These are phyloP conservation scores for Crepidotus sp. DNA, from an alignment of 1,284 basidiomycete species.

Conservation along the genomic window DNA sequence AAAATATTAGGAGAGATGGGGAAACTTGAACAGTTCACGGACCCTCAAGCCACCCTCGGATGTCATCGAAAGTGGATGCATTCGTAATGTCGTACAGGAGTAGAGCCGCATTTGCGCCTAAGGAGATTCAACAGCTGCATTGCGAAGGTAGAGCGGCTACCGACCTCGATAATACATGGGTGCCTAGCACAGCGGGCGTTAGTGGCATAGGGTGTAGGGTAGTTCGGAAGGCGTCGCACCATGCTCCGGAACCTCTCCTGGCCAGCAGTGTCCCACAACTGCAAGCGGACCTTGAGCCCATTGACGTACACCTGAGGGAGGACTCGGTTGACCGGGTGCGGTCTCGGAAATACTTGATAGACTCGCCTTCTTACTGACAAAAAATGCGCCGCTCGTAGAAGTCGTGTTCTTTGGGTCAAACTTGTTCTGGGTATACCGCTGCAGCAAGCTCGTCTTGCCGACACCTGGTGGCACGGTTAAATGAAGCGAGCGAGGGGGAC, in stretches of 20 bases:
- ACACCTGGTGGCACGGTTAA: conserved; percentile 47
- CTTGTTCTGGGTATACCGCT: conserved; percentile 86
- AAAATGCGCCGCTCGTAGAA: conserved; percentile 91
- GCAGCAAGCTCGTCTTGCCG: conserved; percentile 90
- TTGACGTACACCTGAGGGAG: conserved; percentile 52
- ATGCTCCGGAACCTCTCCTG: conserved; percentile 94
- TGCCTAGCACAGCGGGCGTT: conserved; percentile 43
- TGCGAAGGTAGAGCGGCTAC: conserved; percentile 13
- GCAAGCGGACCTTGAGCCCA: conserved; percentile 79
- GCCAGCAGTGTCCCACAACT: conserved; percentile 96
- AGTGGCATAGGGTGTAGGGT: conserved; percentile 18
- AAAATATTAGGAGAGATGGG: conserved; percentile 17
- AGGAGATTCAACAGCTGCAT: conserved; percentile 18
- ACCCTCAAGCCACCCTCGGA: conserved; percentile 92
- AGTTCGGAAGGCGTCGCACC: conserved; percentile 38
- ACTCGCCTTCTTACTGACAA: conserved; percentile 83
- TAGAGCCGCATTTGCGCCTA: conserved; percentile 88
- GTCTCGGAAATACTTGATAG: too few relatives aligned
- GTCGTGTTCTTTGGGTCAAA: conserved; percentile 83
- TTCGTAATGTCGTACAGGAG: conserved; percentile 98
- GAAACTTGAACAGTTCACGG: conserved; percentile 16
- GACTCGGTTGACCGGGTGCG: neutral
- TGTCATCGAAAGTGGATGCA: conserved; percentile 81
- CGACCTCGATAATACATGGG: conserved; percentile 95
- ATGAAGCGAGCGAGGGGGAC: conserved; percentile 1